A percentile compares a stretch with the other conserved stretches of the same genome.
Evolutionary conservation across 768 basidiomycete species (phyloP).

Genomic region (Thelephora ganbajun): DNA sequence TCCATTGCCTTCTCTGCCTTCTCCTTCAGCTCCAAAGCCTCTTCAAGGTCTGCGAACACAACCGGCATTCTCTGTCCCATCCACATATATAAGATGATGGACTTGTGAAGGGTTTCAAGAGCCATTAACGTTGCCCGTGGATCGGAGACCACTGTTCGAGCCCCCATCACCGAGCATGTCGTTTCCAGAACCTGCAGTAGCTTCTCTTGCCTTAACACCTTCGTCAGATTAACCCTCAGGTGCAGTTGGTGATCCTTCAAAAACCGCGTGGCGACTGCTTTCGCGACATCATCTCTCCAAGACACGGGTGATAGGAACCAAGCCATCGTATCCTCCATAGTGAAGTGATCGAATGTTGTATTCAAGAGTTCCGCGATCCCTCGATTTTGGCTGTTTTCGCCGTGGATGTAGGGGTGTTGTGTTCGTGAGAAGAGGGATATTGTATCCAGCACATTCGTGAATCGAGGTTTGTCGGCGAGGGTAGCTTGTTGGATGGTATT

Average conservation of each 20-base stretch:
- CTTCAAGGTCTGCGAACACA: conserved; percentile 43
- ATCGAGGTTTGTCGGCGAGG: conserved; percentile 23
- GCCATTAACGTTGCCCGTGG: not conserved
- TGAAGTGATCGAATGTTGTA: conserved; percentile 19
- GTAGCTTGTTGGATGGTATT: conserved; percentile 23
- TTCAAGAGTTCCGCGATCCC: conserved; percentile 31
- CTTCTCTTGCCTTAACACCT: conserved; percentile 20
- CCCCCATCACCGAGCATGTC: conserved; percentile 23
- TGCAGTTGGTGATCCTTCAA: conserved; percentile 26
- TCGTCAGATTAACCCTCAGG: conserved; percentile 28
- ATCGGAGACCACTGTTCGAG: conserved; percentile 1
- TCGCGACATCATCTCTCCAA: conserved; percentile 28
- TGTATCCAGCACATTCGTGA: conserved; percentile 32
- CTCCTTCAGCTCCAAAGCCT: conserved; percentile 39
- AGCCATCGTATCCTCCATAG: conserved; percentile 28
- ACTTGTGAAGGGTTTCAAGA: conserved; percentile 69
- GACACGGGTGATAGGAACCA: conserved; percentile 40
- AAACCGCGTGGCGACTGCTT: conserved; percentile 24
- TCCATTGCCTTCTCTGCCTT: conserved; percentile 58
- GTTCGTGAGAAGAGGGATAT: conserved; percentile 32
- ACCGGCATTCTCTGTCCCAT: conserved; percentile 55
- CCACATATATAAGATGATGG: conserved; percentile 76
- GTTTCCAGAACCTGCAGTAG: conserved; percentile 27
- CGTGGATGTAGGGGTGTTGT: conserved; percentile 29
- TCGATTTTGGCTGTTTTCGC: conserved; percentile 12